Base-by-base conservation (phyloP, 2,329 filamentous ascomycete genomes). In the Hypoxylon sp. region DNA sequence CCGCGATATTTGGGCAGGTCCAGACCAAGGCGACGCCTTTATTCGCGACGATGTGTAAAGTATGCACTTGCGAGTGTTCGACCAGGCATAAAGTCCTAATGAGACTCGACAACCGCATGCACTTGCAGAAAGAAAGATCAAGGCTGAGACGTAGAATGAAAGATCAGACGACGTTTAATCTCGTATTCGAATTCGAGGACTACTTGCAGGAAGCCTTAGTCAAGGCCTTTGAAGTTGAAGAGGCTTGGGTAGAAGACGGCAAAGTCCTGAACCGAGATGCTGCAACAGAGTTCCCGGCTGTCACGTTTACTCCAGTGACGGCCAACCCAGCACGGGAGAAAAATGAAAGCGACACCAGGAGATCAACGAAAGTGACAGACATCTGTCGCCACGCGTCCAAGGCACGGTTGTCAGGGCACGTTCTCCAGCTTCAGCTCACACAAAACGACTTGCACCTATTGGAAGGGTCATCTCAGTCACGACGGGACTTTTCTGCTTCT, bases 391-490 rank as follows among this genome's bases (percentile, higher is more conserved):
- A 60, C 37, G 47, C 37, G 27, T 27, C 23, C 27, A 12, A 29
- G 5, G 47, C 47, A 45, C 56, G 29, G 29, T 23, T 5, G 25
- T 52, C 37, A 46, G 27, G 37, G 12, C 32, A 32, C 25, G 27
- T 60, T n/a, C 39, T 60, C 46, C 46, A n/a, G 21, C 47, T 60
- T 46, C 43, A 14, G 37, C 47, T 60, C 11, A 32, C n/a, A 16
- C 16, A 37, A 11, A 25, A 32, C 21, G 37, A 37, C 25, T 29
- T 60, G 5, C 32, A 39, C 37, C 11, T 65, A 37, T 27, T 47
- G 0, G 48, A 52, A 47, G 61, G 53, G 5, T 8, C 37, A 8
- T 41, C 8, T 16, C 37, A 41, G 16, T 21, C 37, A 41, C 37
- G 37, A 21, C n/a, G 37, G 8, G 16, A 41, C 16, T 19, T 41